Evolutionary conservation across 805 yeast genomes (phyloP), one percentile per base, ranked within the genome.

Genomic region (Yamadazyma laniorum): DNA sequence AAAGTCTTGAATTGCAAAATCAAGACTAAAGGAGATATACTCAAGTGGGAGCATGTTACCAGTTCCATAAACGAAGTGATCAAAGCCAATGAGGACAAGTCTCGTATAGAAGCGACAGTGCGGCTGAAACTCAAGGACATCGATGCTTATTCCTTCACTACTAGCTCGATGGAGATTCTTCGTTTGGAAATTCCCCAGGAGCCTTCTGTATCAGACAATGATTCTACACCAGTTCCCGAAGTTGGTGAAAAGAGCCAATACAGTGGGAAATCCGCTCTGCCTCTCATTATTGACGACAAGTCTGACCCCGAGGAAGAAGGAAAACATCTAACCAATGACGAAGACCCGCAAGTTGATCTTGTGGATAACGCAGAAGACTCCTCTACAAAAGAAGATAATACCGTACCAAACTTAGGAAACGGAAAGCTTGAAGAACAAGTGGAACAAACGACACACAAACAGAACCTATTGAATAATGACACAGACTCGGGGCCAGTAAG

Each of bases 141-240:
- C 21, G 87, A 82, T 47, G 72, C 76, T 0, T 82, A 83, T 46
- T 48, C 62, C 11, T 63, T 76, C 19, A 63, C 76, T 0, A 77
- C 73, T 25, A 62, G 59, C 3, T 70, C 80, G 0, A 58, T 80
- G 2, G 47, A 46, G 28, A 34, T 34, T 18, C 22, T 38, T 18
- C 27, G 33, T 6, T 21, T 38, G 19, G 37, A 28, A 7, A 13
- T 33, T 22, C 40, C 40, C 5, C 18, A 27, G 81, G 49, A 43
- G 12, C 64, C 77, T 37, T n/a, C n/a, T n/a, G n/a, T n/a, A n/a
- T n/a, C n/a, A n/a, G 53, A 50, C 4, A 40, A 34, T 22, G 49
- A 58, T 3, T 47, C 58, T 13, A 40, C 38, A 13, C 55, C 51
- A 34, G 30, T 19, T 18, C 35, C 43, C 6, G 21, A 15, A 12